Base-by-base conservation (phyloP, 2,329 filamentous ascomycete genomes). In the Penicillium verrucosum region DNA sequence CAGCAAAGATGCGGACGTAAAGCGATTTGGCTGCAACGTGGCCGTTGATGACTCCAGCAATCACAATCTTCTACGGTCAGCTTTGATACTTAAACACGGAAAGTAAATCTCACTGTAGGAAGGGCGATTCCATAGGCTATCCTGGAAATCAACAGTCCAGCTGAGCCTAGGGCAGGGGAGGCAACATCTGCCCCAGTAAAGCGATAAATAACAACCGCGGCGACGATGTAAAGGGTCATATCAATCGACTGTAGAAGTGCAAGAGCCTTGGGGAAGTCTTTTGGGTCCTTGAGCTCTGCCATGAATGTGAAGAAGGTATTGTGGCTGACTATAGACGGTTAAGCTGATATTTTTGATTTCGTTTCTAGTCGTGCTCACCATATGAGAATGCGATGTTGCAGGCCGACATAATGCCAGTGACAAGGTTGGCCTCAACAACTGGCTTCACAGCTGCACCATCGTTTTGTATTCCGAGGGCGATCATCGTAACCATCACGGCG, bases 241-340 rank as follows among this genome's bases (percentile, higher is more conserved):
- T 86, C 83, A 56, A 77, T 75, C 16, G 77, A 73, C 67, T 87
- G 84, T 12, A 87, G 79, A 30, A 85, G 69, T 64, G 78, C 78
- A 56, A 90, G 81, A 7, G 85, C 81, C 68, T 85, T 85, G 37
- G 80, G 77, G 67, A 82, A 87, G 56, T 85, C 80, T 38, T 75
- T 70, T 4, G 85, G 84, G 37, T 82, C 75, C 65, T 81, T 79
- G 68, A 89, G 78, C 70, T 89, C 86, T 44, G 80, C 77, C 62
- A 86, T 83, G 69, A 89, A 83, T 60, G 76, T 78, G 71, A 87
- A 87, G 73, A 88, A 88, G 60, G 83, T 84, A n/a, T 85, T 81
- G 65, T 87, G 84, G 21, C 84, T 84, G 43, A 74, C 77, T 54
- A 9, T 37, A 37, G 34, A 37, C 8, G 8, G 16, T 37, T 10